phyloP scores from a whole-genome alignment of 371 early-diverging fungal genomes.

The Cokeromyces recurvatus region DNA sequence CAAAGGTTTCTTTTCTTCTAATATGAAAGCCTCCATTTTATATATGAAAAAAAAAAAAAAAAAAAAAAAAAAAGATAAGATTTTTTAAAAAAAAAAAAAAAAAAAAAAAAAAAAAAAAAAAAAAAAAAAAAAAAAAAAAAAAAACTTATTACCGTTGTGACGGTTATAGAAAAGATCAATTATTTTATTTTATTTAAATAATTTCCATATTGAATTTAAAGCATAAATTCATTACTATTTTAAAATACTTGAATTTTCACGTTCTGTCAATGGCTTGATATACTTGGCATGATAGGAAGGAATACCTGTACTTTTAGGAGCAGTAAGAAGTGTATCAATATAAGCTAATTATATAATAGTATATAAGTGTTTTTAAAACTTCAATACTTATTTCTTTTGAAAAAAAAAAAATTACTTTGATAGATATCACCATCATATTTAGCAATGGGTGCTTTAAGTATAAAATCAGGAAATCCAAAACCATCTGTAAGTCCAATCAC shows the following conservation, averaged over 20 bases:
- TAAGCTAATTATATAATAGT: slow-evolving; percentile 21
- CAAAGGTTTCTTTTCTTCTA: background rate
- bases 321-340: slow-evolving; percentile 33
- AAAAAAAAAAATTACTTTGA: slow-evolving; percentile 23
- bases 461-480: slow-evolving; percentile 60
- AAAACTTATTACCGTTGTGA: too few relatives aligned
- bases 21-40: too few relatives aligned
- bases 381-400: background rate
- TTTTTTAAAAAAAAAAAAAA: too few relatives aligned
- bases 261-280: slow-evolving; percentile 38
- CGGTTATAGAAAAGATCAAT: too few relatives aligned
- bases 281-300: slow-evolving; percentile 35
- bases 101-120: too few relatives aligned
- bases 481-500: slow-evolving; percentile 61
- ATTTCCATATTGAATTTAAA: too few relatives aligned
- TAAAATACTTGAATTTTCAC: background rate
- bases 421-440: slow-evolving; percentile 63
- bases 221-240: too few relatives aligned
- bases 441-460: slow-evolving; percentile 65
- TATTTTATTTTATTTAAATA: too few relatives aligned
- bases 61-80: too few relatives aligned
- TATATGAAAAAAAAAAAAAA: too few relatives aligned
- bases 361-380: background rate
- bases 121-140: too few relatives aligned
- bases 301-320: slow-evolving; percentile 28